phyloP scores from a whole-genome alignment of 225 moss, liverwort and hornwort genomes.

The Marchantia paleacea region DNA sequence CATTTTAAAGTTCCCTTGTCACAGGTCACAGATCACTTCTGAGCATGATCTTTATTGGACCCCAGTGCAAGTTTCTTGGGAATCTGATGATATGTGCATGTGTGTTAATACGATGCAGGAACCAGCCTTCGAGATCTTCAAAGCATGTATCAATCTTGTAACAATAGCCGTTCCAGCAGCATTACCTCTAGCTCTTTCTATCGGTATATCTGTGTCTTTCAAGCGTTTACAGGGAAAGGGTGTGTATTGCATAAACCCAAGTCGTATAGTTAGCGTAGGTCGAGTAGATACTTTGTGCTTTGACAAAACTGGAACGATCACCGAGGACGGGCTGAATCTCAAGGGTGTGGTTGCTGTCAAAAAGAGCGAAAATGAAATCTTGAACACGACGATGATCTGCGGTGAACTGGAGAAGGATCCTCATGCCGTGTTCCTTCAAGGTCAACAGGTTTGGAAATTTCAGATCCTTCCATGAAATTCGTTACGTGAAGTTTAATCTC shows the following conservation, averaged over 20 bases:
- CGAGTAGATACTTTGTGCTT: slow-evolving; percentile 11
- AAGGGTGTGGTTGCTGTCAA: background rate
- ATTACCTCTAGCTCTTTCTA: slow-evolving; percentile 10
- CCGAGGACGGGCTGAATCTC: slow-evolving; percentile 11
- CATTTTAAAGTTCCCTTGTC: background rate
- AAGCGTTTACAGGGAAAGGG: slow-evolving; percentile 5
- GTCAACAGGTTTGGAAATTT: slow-evolving; percentile 2
- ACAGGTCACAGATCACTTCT: background rate
- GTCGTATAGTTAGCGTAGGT: slow-evolving; percentile 12
- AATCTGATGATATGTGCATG: no score
- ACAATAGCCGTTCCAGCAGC: slow-evolving; percentile 17
- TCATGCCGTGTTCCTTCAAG: slow-evolving; percentile 7
- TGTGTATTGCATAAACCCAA: slow-evolving; percentile 3
- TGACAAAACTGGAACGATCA: slow-evolving; percentile 18
- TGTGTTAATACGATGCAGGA: background rate
- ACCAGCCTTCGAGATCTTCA: background rate
- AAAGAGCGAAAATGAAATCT: background rate
- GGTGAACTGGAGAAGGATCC: slow-evolving; percentile 3
- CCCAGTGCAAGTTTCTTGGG: background rate
- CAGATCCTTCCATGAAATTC: background rate
- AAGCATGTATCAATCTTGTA: background rate
- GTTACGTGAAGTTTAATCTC: background rate
- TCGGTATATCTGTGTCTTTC: slow-evolving; percentile 10
- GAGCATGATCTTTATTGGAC: background rate
- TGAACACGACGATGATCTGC: background rate